Percentiles rank a stretch among this genome's conserved stretches.
Evolutionary conservation across 2,329 filamentous ascomycete species (phyloP).

Genomic region (Diplodia intermedia): DNA sequence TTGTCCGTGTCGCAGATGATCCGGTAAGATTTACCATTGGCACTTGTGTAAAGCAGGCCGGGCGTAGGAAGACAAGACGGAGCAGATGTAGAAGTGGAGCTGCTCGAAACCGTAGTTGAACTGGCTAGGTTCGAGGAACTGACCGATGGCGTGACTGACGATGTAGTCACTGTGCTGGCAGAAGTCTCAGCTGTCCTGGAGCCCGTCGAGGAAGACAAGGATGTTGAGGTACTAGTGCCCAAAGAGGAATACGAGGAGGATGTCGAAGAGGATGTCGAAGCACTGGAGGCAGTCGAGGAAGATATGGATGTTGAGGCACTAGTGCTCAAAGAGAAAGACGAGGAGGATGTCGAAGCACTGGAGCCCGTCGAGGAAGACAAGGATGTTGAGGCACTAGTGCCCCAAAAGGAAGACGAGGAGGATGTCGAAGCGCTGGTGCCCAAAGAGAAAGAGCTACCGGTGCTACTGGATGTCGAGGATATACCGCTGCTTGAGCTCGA

Average conservation of each 20-base stretch:
- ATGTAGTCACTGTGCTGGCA: not conserved
- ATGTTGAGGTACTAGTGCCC: not conserved
- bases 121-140: not conserved
- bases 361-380: too few relatives aligned
- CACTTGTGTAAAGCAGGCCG: not conserved
- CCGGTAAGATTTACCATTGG: not conserved
- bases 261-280: too few relatives aligned
- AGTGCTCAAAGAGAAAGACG: not conserved
- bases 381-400: not conserved
- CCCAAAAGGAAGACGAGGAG: not conserved
- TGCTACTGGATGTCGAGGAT: too few relatives aligned
- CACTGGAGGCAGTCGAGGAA: too few relatives aligned
- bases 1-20: constrained; percentile 15
- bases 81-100: not conserved
- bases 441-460: too few relatives aligned
- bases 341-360: not conserved
- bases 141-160: not conserved
- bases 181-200: not conserved
- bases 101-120: not conserved
- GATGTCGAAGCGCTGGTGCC: too few relatives aligned
- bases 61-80: not conserved
- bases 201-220: not conserved
- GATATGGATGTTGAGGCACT: too few relatives aligned
- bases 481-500: not conserved
- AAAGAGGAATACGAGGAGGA: too few relatives aligned